Conservation (phyloP, 2,329 filamentous ascomycete species). For the Ustulina deusta region DNA sequence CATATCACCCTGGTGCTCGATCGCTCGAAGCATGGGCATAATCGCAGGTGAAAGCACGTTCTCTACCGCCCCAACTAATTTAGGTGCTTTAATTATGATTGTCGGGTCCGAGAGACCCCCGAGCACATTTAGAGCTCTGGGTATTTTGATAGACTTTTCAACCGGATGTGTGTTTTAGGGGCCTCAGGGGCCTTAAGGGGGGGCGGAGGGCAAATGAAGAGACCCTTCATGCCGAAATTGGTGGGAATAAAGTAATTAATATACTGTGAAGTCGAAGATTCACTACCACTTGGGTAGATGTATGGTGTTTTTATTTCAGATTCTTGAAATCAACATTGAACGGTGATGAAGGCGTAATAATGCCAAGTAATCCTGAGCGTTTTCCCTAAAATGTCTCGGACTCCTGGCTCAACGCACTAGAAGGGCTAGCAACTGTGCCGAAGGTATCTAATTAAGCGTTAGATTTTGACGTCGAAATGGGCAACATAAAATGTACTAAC, state of each 20-base stretch:
- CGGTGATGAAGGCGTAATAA: slow-evolving; percentile 47
- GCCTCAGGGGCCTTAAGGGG: no score
- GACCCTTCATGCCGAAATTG: background rate
- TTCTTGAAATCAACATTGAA: slow-evolving; percentile 49
- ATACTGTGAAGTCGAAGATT: slow-evolving; percentile 29
- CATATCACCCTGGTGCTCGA: background rate
- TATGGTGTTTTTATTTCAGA: slow-evolving; percentile 17
- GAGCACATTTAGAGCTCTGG: background rate
- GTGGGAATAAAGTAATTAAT: slow-evolving; percentile 10
- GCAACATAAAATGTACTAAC: slow-evolving; percentile 54
- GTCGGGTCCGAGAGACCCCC: background rate
- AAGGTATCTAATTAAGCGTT: slow-evolving; percentile 61
- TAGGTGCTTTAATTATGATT: background rate
- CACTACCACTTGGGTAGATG: slow-evolving; percentile 36
- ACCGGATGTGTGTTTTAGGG: background rate
- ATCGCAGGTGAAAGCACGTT: background rate
- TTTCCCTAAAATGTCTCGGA: slow-evolving; percentile 65
- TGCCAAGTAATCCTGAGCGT: slow-evolving; percentile 47
- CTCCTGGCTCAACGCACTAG: slow-evolving; percentile 59
- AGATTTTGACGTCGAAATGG: slow-evolving; percentile 20
- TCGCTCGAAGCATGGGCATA: background rate
- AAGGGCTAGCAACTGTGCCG: slow-evolving; percentile 58
- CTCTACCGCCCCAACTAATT: background rate
- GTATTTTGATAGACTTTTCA: background rate
- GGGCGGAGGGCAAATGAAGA: background rate